These are phyloP conservation scores for Hericium coralloides DNA, from an alignment of 768 basidiomycete species.

Conservation along the genomic window DNA sequence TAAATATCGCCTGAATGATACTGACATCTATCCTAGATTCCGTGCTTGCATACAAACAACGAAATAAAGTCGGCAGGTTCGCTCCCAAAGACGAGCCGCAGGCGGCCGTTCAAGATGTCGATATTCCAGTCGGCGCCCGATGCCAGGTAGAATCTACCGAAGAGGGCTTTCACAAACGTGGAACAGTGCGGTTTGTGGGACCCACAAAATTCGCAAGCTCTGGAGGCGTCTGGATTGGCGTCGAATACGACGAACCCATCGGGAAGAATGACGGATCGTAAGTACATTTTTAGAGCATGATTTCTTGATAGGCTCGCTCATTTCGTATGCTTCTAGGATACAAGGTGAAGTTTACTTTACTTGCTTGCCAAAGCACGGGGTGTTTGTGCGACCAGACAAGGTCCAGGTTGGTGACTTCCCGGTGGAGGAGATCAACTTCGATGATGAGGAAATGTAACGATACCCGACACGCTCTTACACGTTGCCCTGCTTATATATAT, in stretches of 20 bases:
- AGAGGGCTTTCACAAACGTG: slow-evolving; percentile 65
- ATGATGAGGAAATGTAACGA: not conserved
- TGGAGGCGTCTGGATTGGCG: slow-evolving; percentile 73
- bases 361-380: slow-evolving; percentile 68
- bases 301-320: not conserved
- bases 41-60: slow-evolving; percentile 83
- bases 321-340: slow-evolving; percentile 38
- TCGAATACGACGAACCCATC: slow-evolving; percentile 92
- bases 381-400: slow-evolving; percentile 80
- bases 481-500: too few relatives aligned
- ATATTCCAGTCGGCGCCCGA: slow-evolving; percentile 62
- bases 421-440: slow-evolving; percentile 45
- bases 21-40: slow-evolving; percentile 45
- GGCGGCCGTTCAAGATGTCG: slow-evolving; percentile 21
- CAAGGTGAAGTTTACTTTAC: slow-evolving; percentile 82
- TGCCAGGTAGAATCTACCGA: slow-evolving; percentile 77
- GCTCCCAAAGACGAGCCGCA: slow-evolving; percentile 39
- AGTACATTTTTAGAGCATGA: not conserved
- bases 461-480: not conserved
- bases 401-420: slow-evolving; percentile 83
- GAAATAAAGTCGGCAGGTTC: slow-evolving; percentile 83
- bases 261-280: slow-evolving; percentile 82
- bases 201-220: slow-evolving; percentile 63
- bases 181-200: slow-evolving; percentile 82
- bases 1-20: not conserved